These are phyloP conservation scores for Pichia membranifaciens DNA, from an alignment of 805 yeast genomes.

Conservation along the genomic window DNA sequence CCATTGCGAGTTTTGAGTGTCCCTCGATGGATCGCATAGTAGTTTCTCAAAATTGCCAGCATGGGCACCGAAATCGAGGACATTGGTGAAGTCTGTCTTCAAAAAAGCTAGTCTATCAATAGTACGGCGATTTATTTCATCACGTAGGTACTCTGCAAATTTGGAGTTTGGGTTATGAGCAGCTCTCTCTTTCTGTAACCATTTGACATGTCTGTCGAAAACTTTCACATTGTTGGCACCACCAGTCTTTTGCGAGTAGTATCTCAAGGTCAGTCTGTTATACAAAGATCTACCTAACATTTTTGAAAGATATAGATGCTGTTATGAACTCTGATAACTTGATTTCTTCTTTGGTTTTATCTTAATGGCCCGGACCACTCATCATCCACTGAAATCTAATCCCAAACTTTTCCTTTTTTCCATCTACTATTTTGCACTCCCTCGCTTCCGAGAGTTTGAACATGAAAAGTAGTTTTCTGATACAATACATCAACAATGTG, in stretches of 20 bases:
- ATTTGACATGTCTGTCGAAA: conserved; percentile 60
- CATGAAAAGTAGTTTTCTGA: no score
- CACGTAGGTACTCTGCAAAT: conserved; percentile 64
- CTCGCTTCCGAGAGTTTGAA: no score
- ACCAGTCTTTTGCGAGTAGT: conserved; percentile 6
- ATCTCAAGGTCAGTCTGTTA: conserved; percentile 1
- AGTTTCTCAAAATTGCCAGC: conserved; percentile 48
- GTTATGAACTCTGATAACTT: no score
- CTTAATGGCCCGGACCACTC: no score
- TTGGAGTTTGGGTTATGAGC: conserved; percentile 41
- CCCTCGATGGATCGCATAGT: conserved; percentile 34
- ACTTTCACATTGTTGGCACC: conserved; percentile 28
- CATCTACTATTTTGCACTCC: no score
- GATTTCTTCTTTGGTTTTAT: no score
- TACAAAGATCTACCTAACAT: not conserved
- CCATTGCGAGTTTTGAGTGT: conserved; percentile 33
- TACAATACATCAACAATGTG: no score
- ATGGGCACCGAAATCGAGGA: conserved; percentile 70
- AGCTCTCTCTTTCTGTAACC: conserved; percentile 52
- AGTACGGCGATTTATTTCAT: conserved; percentile 67
- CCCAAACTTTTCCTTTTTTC: no score
- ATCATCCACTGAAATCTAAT: no score
- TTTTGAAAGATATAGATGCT: no score
- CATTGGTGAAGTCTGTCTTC: conserved; percentile 52
- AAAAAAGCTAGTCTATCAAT: conserved; percentile 72